Conservation (phyloP, 805 yeast genomes). For the Blastobotrys parvus region DNA sequence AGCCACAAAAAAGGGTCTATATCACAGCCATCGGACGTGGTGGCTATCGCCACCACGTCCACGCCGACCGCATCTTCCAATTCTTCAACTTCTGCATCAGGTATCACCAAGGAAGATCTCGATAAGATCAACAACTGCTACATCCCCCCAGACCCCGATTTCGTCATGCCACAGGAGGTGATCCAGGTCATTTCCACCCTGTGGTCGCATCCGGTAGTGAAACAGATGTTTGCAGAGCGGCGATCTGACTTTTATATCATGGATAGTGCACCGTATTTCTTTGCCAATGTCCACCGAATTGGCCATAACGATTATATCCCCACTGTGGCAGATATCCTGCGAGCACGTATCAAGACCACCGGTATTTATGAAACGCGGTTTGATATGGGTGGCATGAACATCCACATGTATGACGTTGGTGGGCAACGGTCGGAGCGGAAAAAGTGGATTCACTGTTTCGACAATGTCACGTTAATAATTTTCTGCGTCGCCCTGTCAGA, state of each 20-base stretch:
- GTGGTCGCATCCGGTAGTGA: slow-evolving; percentile 52
- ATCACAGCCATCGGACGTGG: too few species aligned
- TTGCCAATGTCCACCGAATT: slow-evolving; percentile 58
- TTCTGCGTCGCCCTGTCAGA: slow-evolving; percentile 89
- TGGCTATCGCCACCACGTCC: background rate
- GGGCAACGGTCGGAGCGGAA: slow-evolving; percentile 94
- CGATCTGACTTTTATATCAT: slow-evolving; percentile 69
- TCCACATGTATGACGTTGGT: slow-evolving; percentile 79
- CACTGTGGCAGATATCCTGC: slow-evolving; percentile 63
- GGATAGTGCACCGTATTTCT: slow-evolving; percentile 71
- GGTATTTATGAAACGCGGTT: slow-evolving; percentile 83
- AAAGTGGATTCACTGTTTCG: slow-evolving; percentile 97
- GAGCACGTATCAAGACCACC: slow-evolving; percentile 86
- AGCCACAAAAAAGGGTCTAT: too few species aligned
- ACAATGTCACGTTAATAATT: slow-evolving; percentile 80
- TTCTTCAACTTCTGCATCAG: too few species aligned
- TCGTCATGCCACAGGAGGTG: slow-evolving; percentile 41
- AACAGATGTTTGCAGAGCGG: slow-evolving; percentile 39
- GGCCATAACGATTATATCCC: slow-evolving; percentile 58
- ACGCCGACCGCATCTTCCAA: slow-evolving; percentile 16
- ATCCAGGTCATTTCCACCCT: slow-evolving; percentile 43
- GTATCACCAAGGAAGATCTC: slow-evolving; percentile 31
- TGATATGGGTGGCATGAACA: slow-evolving; percentile 57
- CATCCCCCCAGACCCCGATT: slow-evolving; percentile 46
- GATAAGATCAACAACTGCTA: slow-evolving; percentile 32